These are phyloP conservation scores for Francoa sonchifolia DNA, from an alignment of 441 rosid species.

Conservation along the genomic window DNA sequence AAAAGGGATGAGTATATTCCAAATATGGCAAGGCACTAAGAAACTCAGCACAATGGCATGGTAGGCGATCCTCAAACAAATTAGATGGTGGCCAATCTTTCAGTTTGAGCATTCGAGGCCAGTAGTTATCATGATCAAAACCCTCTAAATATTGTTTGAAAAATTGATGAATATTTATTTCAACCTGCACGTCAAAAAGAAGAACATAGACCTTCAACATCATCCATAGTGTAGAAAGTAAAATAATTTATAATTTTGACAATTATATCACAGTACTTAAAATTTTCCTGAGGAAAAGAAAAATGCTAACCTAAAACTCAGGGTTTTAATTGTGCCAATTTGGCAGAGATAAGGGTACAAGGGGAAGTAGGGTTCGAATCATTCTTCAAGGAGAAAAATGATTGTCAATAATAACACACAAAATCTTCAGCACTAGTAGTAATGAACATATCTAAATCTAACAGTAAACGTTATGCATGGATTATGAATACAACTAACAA, in stretches of 20 bases:
- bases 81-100: conserved; percentile 25
- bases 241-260: neutral
- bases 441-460: no score
- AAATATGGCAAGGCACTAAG: conserved; percentile 14
- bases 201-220: neutral
- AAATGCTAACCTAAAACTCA: no score
- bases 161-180: conserved; percentile 19
- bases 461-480: no score
- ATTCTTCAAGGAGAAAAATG: no score
- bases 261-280: neutral
- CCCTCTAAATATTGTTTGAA: conserved; percentile 19
- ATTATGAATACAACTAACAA: no score
- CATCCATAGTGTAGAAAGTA: neutral
- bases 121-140: conserved; percentile 6
- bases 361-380: no score
- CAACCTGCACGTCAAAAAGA: conserved; percentile 11
- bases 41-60: conserved; percentile 21
- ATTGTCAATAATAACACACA: no score
- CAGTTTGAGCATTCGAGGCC: conserved; percentile 24
- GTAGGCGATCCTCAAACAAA: conserved; percentile 19
- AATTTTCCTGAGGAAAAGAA: no score
- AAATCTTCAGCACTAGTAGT: no score
- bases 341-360: no score
- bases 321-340: no score
- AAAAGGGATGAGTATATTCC: conserved; percentile 25